These are phyloP conservation scores for Salvia miltiorrhiza DNA, from an alignment of 257 asterid genomes.

Conservation along the genomic window DNA sequence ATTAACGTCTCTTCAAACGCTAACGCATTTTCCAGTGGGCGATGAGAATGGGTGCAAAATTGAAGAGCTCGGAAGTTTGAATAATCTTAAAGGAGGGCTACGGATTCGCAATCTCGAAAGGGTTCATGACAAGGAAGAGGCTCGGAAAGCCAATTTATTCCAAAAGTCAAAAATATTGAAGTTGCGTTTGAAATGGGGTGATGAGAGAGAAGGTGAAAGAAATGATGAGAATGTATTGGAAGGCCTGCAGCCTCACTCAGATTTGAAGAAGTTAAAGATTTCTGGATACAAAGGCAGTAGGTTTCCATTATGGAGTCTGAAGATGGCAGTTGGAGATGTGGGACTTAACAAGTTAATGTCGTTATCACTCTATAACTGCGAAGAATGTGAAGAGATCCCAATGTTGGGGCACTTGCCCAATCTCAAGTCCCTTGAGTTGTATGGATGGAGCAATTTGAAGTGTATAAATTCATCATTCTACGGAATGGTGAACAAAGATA, in stretches of 20 bases:
- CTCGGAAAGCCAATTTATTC: neutral
- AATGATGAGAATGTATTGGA: conserved; percentile 1
- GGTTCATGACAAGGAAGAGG: neutral
- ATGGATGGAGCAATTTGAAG: no score
- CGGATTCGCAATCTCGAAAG: neutral
- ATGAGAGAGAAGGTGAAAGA: neutral
- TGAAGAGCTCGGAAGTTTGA: neutral
- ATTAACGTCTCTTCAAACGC: neutral
- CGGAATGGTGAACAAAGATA: no score
- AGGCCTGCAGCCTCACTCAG: conserved; percentile 5
- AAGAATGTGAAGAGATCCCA: neutral
- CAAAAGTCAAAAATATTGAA: neutral
- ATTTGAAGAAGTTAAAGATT: neutral
- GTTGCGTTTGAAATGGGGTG: neutral
- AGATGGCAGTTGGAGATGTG: neutral
- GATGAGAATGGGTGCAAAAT: neutral
- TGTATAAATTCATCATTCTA: no score
- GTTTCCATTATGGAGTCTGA: neutral
- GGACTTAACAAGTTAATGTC: neutral
- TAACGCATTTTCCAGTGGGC: neutral
- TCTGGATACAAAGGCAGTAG: neutral
- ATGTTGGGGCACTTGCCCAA: neutral
- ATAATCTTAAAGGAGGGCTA: neutral
- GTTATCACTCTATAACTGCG: neutral
- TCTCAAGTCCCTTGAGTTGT: no score